These are phyloP conservation scores for Cichorium intybus DNA, from an alignment of 140 eudicot species.

Conservation along the genomic window DNA sequence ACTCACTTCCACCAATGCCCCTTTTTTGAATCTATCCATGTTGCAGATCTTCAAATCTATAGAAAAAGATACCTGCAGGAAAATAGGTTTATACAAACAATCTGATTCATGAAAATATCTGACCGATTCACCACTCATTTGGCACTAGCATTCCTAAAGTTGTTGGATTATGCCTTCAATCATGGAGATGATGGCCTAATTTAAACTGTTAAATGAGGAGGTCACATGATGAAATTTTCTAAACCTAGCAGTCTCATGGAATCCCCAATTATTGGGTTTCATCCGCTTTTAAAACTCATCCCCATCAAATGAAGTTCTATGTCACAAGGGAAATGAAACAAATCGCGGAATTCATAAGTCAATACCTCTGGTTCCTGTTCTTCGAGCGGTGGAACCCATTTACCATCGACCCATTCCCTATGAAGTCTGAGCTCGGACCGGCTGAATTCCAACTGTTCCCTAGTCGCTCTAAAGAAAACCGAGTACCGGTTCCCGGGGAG, in stretches of 20 bases:
- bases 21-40: conserved; percentile 32
- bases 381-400: conserved; percentile 60
- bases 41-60: conserved; percentile 21
- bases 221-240: not conserved
- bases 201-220: not conserved
- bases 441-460: conserved; percentile 56
- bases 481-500: conserved; percentile 33
- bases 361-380: conserved; percentile 27
- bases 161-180: not conserved
- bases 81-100: not conserved
- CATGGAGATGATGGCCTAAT: not conserved
- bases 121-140: not conserved
- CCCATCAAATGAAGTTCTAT: too few relatives aligned
- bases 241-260: not conserved
- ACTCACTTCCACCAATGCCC: conserved; percentile 53
- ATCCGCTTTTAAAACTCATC: too few relatives aligned
- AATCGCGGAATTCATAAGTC: not conserved
- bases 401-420: conserved; percentile 66
- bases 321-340: not conserved
- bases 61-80: conserved; percentile 26
- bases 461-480: conserved; percentile 52
- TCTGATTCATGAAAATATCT: not conserved
- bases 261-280: not conserved
- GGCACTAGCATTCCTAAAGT: not conserved
- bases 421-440: conserved; percentile 49